Evolutionary conservation across 2,329 filamentous ascomycete genomes (phyloP), one percentile per base, ranked within the genome.

Genomic region (Aspergillus transmontanensis): DNA sequence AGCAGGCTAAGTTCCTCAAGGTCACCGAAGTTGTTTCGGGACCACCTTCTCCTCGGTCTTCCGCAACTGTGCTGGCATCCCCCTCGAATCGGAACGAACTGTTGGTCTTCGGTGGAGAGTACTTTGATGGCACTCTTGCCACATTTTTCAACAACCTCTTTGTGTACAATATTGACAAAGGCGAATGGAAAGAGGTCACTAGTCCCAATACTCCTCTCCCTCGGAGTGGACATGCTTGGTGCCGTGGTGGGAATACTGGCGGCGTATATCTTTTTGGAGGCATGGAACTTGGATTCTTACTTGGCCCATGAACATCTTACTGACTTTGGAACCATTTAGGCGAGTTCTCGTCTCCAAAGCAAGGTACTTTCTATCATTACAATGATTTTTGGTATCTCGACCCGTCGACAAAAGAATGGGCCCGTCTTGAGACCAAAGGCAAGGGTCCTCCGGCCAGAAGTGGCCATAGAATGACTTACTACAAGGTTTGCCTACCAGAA

Each of bases 291-390:
- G 9, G 9, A 39, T 30, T n/a, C 28, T 11, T 32, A 12, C 21
- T 57, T 39, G 23, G 12, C 23, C 23, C 3, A 0, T 26, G 23
- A 10, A 21, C 14, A 36, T 23, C n/a, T 3, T 26, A 19, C 16
- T 28, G 2, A 45, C 26, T 54, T 3, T n/a, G 6, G n/a, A 11
- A 10, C 34, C 10, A 12, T 36, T 10, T 60, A 80, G 79, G 94
- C 65, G 95, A 99, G 79, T 99, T 99, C 78, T 96, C 92, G 62
- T 94, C 90, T 32, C 95, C 95, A 2, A 98, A 97, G 76, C 95
- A 98, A 79, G 95, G 95, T 4, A 98, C 94, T 0, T 99, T 99
- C 74, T 97, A 99, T 78, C 95, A 99, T 79, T 99, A 99, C 81
- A 97, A 96, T 73, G 95, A 98, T 80, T 98, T 99, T 77, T 99